Percentiles rank a stretch among this genome's conserved stretches.
Evolutionary conservation across 208 protist genomes (phyloP).

Genomic region (Acanthamoeba sp.): DNA sequence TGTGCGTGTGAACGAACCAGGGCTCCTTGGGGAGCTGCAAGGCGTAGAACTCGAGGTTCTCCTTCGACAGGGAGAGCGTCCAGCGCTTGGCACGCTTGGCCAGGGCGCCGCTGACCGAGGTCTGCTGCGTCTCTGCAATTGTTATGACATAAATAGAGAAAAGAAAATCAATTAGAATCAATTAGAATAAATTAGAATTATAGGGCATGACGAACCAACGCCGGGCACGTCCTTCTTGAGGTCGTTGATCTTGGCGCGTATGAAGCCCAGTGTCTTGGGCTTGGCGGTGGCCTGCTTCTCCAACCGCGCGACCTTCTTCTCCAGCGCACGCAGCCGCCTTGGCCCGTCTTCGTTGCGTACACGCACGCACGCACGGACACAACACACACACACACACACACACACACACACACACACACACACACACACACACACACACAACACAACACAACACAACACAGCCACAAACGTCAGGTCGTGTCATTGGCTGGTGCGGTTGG

Average conservation of each 20-base stretch:
- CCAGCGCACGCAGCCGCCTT: conserved; percentile 15
- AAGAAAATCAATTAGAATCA: not conserved
- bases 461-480: not conserved
- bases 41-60: conserved; percentile 63
- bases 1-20: not conserved
- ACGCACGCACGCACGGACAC: too few relatives aligned
- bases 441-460: not conserved
- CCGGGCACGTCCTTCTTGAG: conserved; percentile 63
- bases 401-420: not conserved
- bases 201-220: not conserved
- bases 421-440: not conserved
- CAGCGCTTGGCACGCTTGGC: conserved; percentile 58
- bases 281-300: conserved; percentile 74
- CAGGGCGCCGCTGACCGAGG: conserved; percentile 55
- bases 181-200: too few relatives aligned
- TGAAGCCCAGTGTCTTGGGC: conserved; percentile 33
- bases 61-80: not conserved
- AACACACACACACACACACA: too few relatives aligned
- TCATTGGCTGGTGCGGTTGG: too few relatives aligned
- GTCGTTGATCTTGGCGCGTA: conserved; percentile 72
- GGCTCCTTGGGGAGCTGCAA: conserved; percentile 67
- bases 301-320: conserved; percentile 56
- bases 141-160: not conserved
- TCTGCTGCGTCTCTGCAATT: conserved; percentile 1
- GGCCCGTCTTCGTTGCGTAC: conserved; percentile 8